Percentiles rank a stretch among this genome's conserved stretches.
Conservation (phyloP, 345 rosid species). For the Citrus glauca region DNA sequence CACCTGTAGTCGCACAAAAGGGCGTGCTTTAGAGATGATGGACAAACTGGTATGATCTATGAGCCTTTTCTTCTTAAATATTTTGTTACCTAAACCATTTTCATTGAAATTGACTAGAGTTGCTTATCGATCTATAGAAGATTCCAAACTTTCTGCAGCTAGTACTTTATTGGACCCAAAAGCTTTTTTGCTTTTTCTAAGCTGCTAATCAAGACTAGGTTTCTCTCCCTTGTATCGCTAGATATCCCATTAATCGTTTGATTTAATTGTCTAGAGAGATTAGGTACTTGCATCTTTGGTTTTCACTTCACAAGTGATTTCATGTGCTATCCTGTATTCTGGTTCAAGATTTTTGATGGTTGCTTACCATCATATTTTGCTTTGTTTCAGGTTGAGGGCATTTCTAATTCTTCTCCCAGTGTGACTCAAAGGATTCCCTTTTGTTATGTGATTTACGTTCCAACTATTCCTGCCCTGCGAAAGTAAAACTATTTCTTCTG, state of each 20-base stretch:
- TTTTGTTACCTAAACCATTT: not conserved
- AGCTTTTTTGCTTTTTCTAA: not conserved
- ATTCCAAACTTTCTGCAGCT: not conserved
- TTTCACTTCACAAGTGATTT: not conserved
- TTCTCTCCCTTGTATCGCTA: not conserved
- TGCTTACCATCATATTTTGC: conserved; percentile 9
- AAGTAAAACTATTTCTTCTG: conserved; percentile 42
- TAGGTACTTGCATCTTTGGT: not conserved
- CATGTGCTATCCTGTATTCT: not conserved
- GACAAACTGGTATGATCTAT: conserved; percentile 59
- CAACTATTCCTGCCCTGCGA: conserved; percentile 66
- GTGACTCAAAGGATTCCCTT: conserved; percentile 65
- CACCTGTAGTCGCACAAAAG: conserved; percentile 77
- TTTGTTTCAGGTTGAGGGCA: conserved; percentile 59
- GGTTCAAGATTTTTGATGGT: not conserved
- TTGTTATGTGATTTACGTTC: conserved; percentile 53
- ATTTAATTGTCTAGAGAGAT: not conserved
- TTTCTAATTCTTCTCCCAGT: conserved; percentile 44
- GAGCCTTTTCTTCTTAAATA: not conserved
- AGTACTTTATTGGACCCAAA: not conserved
- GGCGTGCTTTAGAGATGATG: conserved; percentile 88
- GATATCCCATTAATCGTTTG: not conserved
- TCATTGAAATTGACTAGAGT: not conserved
- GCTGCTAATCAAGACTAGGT: not conserved
- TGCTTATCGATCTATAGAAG: not conserved